Evolutionary conservation across 371 early-diverging fungal genomes (phyloP).

Genomic region (Rhizopus delemar): DNA sequence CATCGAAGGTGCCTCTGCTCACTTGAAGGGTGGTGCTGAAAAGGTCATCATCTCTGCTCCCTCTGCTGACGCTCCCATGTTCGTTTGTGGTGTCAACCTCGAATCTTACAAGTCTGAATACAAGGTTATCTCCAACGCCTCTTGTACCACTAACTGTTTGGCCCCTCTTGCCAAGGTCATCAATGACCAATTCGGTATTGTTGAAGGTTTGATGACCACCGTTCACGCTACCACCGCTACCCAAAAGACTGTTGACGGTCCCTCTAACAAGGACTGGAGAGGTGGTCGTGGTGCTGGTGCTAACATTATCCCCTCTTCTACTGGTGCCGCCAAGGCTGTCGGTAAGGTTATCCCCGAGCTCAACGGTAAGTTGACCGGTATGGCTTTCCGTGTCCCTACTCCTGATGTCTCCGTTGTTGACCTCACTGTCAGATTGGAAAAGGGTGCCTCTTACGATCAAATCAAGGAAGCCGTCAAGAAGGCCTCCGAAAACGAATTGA

Average conservation of each 20-base stretch:
- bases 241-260: constrained; percentile 99
- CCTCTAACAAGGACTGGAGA: constrained; percentile 94
- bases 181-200: constrained; percentile 92
- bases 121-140: constrained; percentile 97
- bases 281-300: constrained; percentile 92
- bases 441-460: constrained; percentile 88
- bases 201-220: constrained; percentile 93
- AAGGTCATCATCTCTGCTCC: constrained; percentile 99
- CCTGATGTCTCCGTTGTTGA: constrained; percentile 99
- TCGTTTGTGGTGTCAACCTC: constrained; percentile 94
- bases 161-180: constrained; percentile 99
- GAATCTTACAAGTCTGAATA: constrained; percentile 84
- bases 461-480: constrained; percentile 87
- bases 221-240: constrained; percentile 99
- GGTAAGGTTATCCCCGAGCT: constrained; percentile 97
- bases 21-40: constrained; percentile 91
- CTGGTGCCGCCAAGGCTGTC: constrained; percentile 99
- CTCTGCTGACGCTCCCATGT: constrained; percentile 88
- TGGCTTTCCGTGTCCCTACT: constrained; percentile 98
- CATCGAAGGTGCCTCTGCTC: constrained; percentile 83
- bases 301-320: constrained; percentile 99
- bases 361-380: constrained; percentile 98
- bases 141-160: constrained; percentile 99
- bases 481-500: constrained; percentile 78
- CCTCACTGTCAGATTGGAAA: constrained; percentile 89